These are phyloP conservation scores for Tarenaya hassleriana DNA, from an alignment of 345 rosid genomes.

Conservation along the genomic window DNA sequence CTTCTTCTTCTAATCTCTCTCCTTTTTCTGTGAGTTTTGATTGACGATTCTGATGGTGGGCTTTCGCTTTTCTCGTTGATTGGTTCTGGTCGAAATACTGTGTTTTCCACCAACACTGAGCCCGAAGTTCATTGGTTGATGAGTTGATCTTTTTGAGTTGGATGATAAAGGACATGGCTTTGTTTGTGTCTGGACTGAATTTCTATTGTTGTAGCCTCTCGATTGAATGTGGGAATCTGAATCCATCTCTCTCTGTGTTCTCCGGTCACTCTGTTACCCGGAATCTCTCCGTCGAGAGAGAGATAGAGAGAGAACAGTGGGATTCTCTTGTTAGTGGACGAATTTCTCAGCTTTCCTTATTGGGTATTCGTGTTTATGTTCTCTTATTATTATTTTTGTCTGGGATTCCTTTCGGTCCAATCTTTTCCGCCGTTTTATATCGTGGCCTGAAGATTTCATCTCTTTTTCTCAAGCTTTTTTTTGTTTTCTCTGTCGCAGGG, in stretches of 20 bases:
- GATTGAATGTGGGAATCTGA: constrained; percentile 14
- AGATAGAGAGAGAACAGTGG: constrained; percentile 6
- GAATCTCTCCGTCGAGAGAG: background rate
- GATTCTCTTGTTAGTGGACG: constrained; percentile 1
- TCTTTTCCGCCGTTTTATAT: constrained; percentile 1
- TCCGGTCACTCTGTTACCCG: background rate
- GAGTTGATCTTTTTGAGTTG: constrained; percentile 2
- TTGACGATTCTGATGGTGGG: no score
- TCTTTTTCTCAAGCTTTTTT: background rate
- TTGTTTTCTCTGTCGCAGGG: constrained; percentile 4
- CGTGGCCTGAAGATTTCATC: background rate
- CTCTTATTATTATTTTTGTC: no score
- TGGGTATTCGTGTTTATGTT: background rate
- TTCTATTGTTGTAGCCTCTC: constrained; percentile 8
- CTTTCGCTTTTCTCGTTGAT: no score
- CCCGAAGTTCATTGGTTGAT: constrained; percentile 24
- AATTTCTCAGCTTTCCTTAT: background rate
- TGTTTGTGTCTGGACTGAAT: constrained; percentile 19
- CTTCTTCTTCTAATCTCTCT: background rate
- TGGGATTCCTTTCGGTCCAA: background rate
- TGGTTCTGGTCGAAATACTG: constrained; percentile 17
- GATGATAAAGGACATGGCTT: constrained; percentile 6
- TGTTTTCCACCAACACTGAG: no score
- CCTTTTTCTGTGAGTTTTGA: no score
- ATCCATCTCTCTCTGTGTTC: constrained; percentile 18